Base-by-base conservation (phyloP, 495 filamentous ascomycete species). In the Hyphodiscus hymeniophilus region DNA sequence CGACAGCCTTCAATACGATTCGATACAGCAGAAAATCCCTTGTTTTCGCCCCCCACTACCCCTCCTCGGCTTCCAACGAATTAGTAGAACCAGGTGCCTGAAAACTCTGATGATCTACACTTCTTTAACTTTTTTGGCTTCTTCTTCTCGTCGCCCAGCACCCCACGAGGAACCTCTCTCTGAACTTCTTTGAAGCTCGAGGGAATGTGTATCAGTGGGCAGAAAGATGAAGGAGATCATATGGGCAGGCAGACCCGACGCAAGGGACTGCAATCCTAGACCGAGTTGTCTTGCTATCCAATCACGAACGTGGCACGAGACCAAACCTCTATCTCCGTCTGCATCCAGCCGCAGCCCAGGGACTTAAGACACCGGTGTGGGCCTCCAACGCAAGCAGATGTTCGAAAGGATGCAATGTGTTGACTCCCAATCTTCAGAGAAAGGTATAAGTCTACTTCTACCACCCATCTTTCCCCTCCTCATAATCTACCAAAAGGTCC, bases 401-500 rank as follows among this genome's bases (percentile, higher is more conserved):
- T 10, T 28, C 10, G 26, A 28, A 10, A 4, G 10, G 4, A 28
- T 28, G 26, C 26, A 28, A 28, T n/a, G n/a, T n/a, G n/a, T 28
- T 28, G 26, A 28, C 26, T 28, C 4, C 26, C 26, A 28, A 10
- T n/a, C 26, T 28, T 10, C 4, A 28, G 5, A 28, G 26, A 28
- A 5, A 28, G 26, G 26, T 28, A 28, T 10, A 28, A 28, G 26
- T 28, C 26, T 28, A 28, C 26, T 28, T 28, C 26, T 32, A 34
- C 30, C 38, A 21, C 15, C 47, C 47, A 33, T 24, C 38, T 26
- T 22, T 17, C 48, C 38, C 21, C 7, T 2, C 24, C 42, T 43
- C 42, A 40, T 61, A 65, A 67, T 80, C 77, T 58, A 80, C 70
- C 64, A 89, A 66, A 56, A 80, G 78, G 59, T 87, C 79, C 71